Base-by-base conservation (phyloP, 2,329 filamentous ascomycete genomes). In the Diaporthe helianthi region DNA sequence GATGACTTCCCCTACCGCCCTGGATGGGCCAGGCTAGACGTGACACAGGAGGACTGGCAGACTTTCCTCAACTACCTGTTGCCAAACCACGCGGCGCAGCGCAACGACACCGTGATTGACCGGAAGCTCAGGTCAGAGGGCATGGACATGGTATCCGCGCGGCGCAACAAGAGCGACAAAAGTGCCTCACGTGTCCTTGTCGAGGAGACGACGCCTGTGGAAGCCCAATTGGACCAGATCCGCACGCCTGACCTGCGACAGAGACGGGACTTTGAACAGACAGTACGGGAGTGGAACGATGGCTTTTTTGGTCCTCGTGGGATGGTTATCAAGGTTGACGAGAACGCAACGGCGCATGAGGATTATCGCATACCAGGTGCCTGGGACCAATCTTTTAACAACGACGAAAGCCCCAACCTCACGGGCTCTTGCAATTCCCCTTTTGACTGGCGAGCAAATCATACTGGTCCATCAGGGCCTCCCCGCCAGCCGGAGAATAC, bases 21-120 rank as follows among this genome's bases (percentile, higher is more conserved):
- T 12, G 78, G 77, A 38, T 81, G 80, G 74, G 77, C 75, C 7
- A 72, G 72, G 6, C 82, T 81, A 47, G 85, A 87, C 65, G 80
- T 88, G 15, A 82, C 78, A 1, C 73, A 77, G 17, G 83, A 86
- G 73, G 87, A 90, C 74, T 90, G 87, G 87, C 81, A 82, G 44
- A 88, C 87, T 0, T 89, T 90, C 76, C 72, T 87, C 54, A 88
- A 88, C 73, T 85, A 84, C 70, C 76, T 89, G 19, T 75, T 89
- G 26, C 86, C 87, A 0, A 78, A 84, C 65, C 82, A 86, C 74
- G 77, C 79, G 5, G 76, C 78, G 1, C 74, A 76, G 19, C 76
- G 78, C 22, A 88, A 87, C 72, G 82, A 83, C 26, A 79, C 80
- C 58, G 74, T 87, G 22, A 76, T 84, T 19, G 82, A 86, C 71